These are phyloP conservation scores for Aphanomyces stellatus DNA, from an alignment of 352 stramenopile species.

Conservation along the genomic window DNA sequence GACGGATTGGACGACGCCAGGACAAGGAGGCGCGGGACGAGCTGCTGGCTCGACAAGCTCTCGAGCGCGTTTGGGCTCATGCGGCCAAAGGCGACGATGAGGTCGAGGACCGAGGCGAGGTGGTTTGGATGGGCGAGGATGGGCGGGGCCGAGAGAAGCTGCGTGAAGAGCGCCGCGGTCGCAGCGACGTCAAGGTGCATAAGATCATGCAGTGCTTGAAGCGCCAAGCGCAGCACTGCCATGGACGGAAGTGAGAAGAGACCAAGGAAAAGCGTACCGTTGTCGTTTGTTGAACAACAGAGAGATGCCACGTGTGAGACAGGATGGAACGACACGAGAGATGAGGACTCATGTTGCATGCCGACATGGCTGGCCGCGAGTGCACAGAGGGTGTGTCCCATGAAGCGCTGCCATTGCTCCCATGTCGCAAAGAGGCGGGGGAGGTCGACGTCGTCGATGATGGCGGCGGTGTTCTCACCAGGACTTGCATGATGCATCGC, in stretches of 20 bases:
- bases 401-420: constrained; percentile 10
- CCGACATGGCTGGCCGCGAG: not conserved
- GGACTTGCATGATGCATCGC: not conserved
- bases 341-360: not conserved
- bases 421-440: not conserved
- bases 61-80: not conserved
- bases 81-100: not conserved
- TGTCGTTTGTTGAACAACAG: not conserved
- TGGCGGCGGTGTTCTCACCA: too few relatives aligned
- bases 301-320: not conserved
- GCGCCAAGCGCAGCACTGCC: not conserved
- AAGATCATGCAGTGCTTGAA: not conserved
- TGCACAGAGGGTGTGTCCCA: not conserved
- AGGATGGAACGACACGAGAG: not conserved
- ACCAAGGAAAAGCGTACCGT: too few relatives aligned
- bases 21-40: not conserved
- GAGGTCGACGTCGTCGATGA: not conserved
- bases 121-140: not conserved
- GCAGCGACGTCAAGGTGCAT: not conserved
- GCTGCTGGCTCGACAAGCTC: not conserved
- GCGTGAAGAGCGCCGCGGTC: not conserved
- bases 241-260: not conserved
- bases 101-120: not conserved
- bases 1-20: not conserved
- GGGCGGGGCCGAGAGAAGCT: not conserved